Evolutionary conservation across 768 basidiomycete species (phyloP), one percentile per base, ranked within the genome.

Genomic region (Hysterangium stoloniferum): DNA sequence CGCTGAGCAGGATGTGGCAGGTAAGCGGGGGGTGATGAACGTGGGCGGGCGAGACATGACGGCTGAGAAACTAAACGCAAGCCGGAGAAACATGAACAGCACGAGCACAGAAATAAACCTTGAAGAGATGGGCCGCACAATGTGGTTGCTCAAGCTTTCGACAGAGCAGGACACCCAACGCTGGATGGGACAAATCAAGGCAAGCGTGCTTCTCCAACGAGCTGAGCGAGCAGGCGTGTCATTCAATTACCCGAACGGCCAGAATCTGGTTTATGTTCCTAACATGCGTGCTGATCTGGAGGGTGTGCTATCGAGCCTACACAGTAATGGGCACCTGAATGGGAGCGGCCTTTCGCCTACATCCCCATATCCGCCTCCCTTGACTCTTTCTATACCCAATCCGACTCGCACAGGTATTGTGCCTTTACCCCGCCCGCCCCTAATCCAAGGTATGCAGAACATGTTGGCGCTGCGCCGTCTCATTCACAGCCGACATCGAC

Each of bases 141-240:
- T 82, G 68, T 86, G 86, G 85, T 71, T 81, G 48, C 63, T 90
- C 48, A 82, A 87, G 50, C 81, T 88, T 48, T 56, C 70, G 19
- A 78, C 82, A 61, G 64, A 74, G 6, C 61, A 59, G 1, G 83
- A 84, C 59, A 77, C 82, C 9, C 84, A 87, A 58, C 73, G 72
- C 53, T 90, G 87, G 87, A 88, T 90, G 53, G 70, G 76, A 4
- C 71, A 73, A 20, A 84, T 90, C 58, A 90, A 89, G 64, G 77
- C 69, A 52, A 76, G 78, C 0, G 82, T 90, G 41, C 70, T 90
- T 29, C 74, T 74, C 12, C 86, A 86, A 8, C 33, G 47, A n/a
- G 47, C 47, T 5, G 47, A 48, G 19, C 47, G 47, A 12, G 47
- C 47, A 22, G 47, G 47, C 19, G 28, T 48, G 37, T 15, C 37